Evolutionary conservation across 2,329 filamentous ascomycete species (phyloP), one percentile per base, ranked within the genome.

Genomic region (Chaetothyriales sp.): DNA sequence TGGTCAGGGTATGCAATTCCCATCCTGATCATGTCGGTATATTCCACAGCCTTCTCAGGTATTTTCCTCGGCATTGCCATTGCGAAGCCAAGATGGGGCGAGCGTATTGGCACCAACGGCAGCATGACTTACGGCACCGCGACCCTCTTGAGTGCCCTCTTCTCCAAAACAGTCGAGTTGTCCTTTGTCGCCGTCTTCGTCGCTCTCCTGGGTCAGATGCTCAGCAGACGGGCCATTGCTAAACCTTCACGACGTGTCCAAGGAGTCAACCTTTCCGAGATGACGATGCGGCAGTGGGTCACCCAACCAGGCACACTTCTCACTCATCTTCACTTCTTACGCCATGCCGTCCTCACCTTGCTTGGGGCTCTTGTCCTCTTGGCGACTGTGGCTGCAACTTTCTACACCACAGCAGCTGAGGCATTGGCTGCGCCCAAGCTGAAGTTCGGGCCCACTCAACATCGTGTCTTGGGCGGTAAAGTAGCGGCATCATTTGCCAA

Each of bases 141-240:
- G 0, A 81, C 79, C 0, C 67, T 86, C 1, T 62, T 89, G 0
- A 81, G 79, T n/a, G 77, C 84, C 0, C 66, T 87, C 2, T 69
- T 87, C 37, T 83, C 86, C 6, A 90, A 89, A 66, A 77, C 82
- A 0, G 86, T 89, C 47, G 86, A 90, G 66, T 63, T 89, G 57
- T 81, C 82, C 0, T 90, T 89, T 61, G 84, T 87, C 2, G 87
- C 85, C 0, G 81, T 86, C 0, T 85, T 87, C 54, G 82, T 89
- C 1, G 77, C 82, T 0, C 85, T 85, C 51, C 64, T 89, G 0
- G 86, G 86, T 0, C 86, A 92, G 63, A 77, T 85, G 0, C 67
- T 90, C 15, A 87, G 79, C n/a, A 74, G 83, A 18, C 71, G 83
- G 51, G 82, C 85, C 0, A 76, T 86, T 51, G 74, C 75, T 20